These are phyloP conservation scores for Monilinia fructicola DNA, from an alignment of 2,329 filamentous ascomycete genomes.

Conservation along the genomic window DNA sequence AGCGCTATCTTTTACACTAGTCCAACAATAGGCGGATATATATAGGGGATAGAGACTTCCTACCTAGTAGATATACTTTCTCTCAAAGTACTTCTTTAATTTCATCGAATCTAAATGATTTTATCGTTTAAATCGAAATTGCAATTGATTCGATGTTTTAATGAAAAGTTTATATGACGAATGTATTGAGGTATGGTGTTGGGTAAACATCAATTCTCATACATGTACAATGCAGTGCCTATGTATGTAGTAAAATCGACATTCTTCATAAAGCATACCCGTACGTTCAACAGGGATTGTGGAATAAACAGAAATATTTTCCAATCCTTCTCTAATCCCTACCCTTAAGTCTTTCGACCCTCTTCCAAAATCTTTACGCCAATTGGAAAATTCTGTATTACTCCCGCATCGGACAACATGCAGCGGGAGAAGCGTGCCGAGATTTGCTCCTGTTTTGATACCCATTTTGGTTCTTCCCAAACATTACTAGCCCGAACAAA, in stretches of 20 bases:
- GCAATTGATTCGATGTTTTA: background rate
- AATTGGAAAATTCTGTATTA: conserved; percentile 1
- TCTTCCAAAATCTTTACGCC: conserved; percentile 4
- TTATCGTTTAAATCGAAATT: background rate
- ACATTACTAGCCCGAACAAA: background rate
- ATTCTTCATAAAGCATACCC: background rate
- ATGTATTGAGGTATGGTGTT: no score
- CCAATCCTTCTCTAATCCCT: conserved; percentile 18
- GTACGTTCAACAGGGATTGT: background rate
- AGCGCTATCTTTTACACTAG: background rate
- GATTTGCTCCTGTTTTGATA: conserved; percentile 3
- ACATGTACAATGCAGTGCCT: background rate
- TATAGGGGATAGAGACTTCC: background rate
- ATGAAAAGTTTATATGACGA: background rate
- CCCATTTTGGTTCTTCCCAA: background rate
- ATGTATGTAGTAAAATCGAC: no score
- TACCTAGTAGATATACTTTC: no score
- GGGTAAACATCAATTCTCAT: no score
- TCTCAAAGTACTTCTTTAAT: background rate
- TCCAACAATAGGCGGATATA: background rate
- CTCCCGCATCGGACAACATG: conserved; percentile 8
- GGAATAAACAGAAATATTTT: background rate
- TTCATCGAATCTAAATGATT: background rate
- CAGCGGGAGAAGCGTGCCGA: conserved; percentile 21
- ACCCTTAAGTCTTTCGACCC: background rate